Base-by-base conservation (phyloP, 768 basidiomycete genomes). In the Lactarius akahatsu region DNA sequence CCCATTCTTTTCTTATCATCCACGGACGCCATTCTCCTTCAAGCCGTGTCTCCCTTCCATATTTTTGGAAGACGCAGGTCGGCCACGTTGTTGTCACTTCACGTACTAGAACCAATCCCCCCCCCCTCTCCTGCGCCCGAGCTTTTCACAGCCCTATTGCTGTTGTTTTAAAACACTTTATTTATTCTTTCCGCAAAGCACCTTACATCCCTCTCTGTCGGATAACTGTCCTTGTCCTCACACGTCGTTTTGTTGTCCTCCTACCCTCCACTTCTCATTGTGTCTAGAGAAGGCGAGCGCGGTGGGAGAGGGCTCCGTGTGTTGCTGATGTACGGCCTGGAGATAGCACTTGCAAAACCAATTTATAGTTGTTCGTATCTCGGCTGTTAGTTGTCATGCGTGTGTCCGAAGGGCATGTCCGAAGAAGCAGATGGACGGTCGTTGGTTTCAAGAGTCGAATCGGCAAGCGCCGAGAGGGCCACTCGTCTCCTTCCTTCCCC, bases 11-110 rank as follows among this genome's bases (percentile, higher is more conserved):
- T 78, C 77, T 76, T 77, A 68, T 77, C 77, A 77, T 76, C 80
- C 78, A 89, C 87, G 89, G 89, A 91, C 89, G 89, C 88, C 87
- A 77, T 69, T 83, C 87, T 84, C 76, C 80, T 81, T 85, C 85
- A 87, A 71, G 82, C 73, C 68, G 67, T 63, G 54, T 71, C 69
- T 63, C 63, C 63, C 65, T 62, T 65, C 61, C 62, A n/a, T 61
- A 38, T 50, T 69, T 57, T 16, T 15, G 47, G 34, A 54, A 36
- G 47, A 38, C 16, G 9, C 28, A 61, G 65, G 59, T 30, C 23
- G 69, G 57, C 68, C 60, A 61, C 65, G 28, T 70, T 62, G 10
- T 62, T 59, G 18, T 62, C 36, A 56, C 58, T 20, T 63, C 57
- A 54, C 61, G 59, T 72, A 62, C 43, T 71, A 62, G 57, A 65